Base-by-base conservation (phyloP, 2,329 filamentous ascomycete genomes). In the Colletotrichum sp. region DNA sequence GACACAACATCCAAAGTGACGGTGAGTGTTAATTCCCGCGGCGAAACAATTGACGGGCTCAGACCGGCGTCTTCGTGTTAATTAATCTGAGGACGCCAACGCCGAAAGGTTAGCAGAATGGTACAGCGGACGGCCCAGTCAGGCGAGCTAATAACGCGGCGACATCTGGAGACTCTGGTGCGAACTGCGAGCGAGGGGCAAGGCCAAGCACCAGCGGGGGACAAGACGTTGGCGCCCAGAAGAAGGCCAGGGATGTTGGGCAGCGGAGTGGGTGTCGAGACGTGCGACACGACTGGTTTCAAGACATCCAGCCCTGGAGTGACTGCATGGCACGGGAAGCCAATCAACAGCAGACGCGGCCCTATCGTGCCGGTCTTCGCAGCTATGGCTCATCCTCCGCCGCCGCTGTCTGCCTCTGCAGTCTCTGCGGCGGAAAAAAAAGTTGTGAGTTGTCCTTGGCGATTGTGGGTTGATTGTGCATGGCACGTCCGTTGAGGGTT, bases 281-380 rank as follows among this genome's bases (percentile, higher is more conserved):
- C 62, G 59, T 77, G 77, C 77, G 77, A 78, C 77, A 60, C 75
- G 34, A 69, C 75, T 57, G 18, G 77, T 78, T 78, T 78, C 77
- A 78, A 71, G 70, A 49, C 24, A 75, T 52, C 49, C 75, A 69
- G 75, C 71, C 71, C 26, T 44, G 21, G 67, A 67, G 60, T 68
- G 71, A 74, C 26, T 76, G 49, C 69, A 49, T 64, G 36, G 36
- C 30, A 21, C 26, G 16, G 28, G 9, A 36, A 66, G 71, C 75
- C 75, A 77, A 75, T 77, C 59, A 74, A 15, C 49, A 55, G 32
- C 65, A 34, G 65, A 75, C 36, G 62, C 59, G 60, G 66, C 32
- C 59, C 59, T 44, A 55, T 62, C 34, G 36, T 69, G 32, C 59
- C 24, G 64, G 24, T 26, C 30, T 57, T 28, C 70, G 30, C 59